Percentiles rank a stretch among this genome's conserved stretches.
These are phyloP conservation scores for Didymella lethalis DNA, from an alignment of 2,329 filamentous ascomycete genomes.

Conservation along the genomic window DNA sequence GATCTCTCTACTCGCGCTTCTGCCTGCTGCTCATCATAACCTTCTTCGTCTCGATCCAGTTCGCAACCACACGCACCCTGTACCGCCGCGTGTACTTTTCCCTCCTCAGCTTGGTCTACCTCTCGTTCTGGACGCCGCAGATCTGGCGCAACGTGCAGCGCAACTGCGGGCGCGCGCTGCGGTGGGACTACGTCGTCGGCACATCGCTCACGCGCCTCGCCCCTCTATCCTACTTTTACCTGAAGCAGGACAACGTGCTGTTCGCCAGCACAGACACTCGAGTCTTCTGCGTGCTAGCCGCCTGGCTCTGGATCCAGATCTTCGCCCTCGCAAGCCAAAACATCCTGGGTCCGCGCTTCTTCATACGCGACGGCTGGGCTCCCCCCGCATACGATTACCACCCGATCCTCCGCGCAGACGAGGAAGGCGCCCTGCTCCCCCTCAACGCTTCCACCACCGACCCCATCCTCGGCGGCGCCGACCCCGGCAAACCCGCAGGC, in stretches of 20 bases:
- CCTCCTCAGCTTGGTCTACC: constrained; percentile 73
- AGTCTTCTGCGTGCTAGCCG: constrained; percentile 70
- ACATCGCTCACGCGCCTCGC: constrained; percentile 80
- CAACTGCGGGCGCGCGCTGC: constrained; percentile 89
- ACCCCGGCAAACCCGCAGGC: constrained; percentile 38
- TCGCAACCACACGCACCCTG: constrained; percentile 63
- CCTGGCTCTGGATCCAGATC: constrained; percentile 89
- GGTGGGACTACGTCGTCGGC: constrained; percentile 88
- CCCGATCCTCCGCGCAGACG: constrained; percentile 83
- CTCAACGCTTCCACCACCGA: constrained; percentile 66
- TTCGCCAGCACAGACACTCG: constrained; percentile 74
- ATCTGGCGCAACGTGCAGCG: constrained; percentile 89
- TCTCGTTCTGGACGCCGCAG: constrained; percentile 92
- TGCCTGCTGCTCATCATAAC: constrained; percentile 66
- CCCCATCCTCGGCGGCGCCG: constrained; percentile 12
- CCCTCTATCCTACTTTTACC: constrained; percentile 87
- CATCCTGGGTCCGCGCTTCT: constrained; percentile 86
- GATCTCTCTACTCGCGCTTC: constrained; percentile 67
- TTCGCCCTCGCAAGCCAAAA: constrained; percentile 81
- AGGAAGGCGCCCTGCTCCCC: constrained; percentile 77
- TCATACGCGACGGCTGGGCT: constrained; percentile 73
- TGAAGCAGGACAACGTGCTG: constrained; percentile 78
- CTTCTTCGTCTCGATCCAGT: constrained; percentile 67
- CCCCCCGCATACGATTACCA: constrained; percentile 91
- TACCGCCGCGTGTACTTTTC: constrained; percentile 66